Evolutionary conservation across 202 grass and related monocot species (phyloP), one percentile per base, ranked within the genome.

Genomic region (Zizania palustris): DNA sequence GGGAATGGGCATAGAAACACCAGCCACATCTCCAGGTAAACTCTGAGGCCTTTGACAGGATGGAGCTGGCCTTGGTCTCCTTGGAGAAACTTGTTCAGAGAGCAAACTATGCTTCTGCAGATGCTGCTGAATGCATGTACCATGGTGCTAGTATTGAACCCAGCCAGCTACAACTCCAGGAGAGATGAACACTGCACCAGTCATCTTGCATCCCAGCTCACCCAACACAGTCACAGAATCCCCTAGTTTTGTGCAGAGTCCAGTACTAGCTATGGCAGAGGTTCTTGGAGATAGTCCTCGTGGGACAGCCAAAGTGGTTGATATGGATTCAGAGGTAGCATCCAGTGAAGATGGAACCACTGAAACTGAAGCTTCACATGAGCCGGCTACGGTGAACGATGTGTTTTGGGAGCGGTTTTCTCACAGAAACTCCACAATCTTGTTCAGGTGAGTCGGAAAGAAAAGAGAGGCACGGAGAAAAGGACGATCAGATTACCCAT

Each of bases 371-470:
- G 77, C 12, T n/a, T 44, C 75, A 12, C 69, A 33, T 5, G 79
- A 78, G 18, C 72, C 65, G 9, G 53, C 10, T 4, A 75, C 39
- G 41, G 69, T 34, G 51, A 97, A 93, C 67, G 94, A 98, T 79
- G n/a, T 80, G 0, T 98, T 98, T 75, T 95, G 96, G 96, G 96
- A 87, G 63, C 85, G 87, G 79, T 95, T 99, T 99, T 74, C 88
- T 95, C 60, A 89, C 83, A 11, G 96, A 93, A 39, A 92, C 83
- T 18, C 84, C 84, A 1, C 58, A 74, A 15, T 38, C 42, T 22
- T 37, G 16, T 54, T 44, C 60, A 59, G 88, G 21, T 5, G 69
- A 76, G 19, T 82, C 69, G 45, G 81, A 75, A 56, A 55, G 76
- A 62, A 43, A 55, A 71, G 53, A 39, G 62, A 86, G 75, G 79